These are phyloP conservation scores for Penicillium sp. DNA, from an alignment of 2,329 filamentous ascomycete genomes.

Conservation along the genomic window DNA sequence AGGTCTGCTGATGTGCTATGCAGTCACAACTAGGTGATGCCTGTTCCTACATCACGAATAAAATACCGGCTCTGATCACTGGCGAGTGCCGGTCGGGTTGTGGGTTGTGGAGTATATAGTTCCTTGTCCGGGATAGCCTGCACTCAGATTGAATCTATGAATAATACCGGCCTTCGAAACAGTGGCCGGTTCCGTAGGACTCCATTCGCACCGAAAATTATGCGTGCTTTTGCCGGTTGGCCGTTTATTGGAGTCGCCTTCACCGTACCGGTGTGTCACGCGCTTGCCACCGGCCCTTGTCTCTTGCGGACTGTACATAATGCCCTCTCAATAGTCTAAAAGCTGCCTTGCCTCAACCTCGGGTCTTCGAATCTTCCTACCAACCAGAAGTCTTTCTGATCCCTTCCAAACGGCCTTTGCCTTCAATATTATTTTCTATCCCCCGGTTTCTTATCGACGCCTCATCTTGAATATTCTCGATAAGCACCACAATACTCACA, in stretches of 20 bases:
- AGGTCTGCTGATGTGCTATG: neutral
- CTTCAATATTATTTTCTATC: neutral
- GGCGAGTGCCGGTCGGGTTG: neutral
- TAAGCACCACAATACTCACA: conserved; percentile 1
- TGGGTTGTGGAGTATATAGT: conserved; percentile 7
- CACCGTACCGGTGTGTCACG: conserved; percentile 24
- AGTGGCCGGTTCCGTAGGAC: conserved; percentile 1
- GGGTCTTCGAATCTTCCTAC: conserved; percentile 1
- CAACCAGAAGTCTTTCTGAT: neutral
- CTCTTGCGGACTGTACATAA: conserved; percentile 3
- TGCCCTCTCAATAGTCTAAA: conserved; percentile 2
- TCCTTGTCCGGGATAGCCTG: neutral
- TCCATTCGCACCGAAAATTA: neutral
- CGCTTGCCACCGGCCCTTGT: conserved; percentile 28
- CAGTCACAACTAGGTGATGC: neutral
- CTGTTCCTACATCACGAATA: neutral
- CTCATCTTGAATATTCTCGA: neutral
- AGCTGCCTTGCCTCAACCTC: conserved; percentile 6
- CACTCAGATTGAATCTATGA: conserved; percentile 2
- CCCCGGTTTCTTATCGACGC: neutral
- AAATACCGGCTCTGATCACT: neutral
- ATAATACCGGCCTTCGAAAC: conserved; percentile 3
- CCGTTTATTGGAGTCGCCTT: conserved; percentile 1
- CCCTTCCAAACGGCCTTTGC: neutral
- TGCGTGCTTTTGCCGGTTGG: conserved; percentile 7